Percentiles rank a stretch among this genome's conserved stretches.
These are phyloP conservation scores for Datura wrightii DNA, from an alignment of 257 asterid genomes.

Conservation along the genomic window DNA sequence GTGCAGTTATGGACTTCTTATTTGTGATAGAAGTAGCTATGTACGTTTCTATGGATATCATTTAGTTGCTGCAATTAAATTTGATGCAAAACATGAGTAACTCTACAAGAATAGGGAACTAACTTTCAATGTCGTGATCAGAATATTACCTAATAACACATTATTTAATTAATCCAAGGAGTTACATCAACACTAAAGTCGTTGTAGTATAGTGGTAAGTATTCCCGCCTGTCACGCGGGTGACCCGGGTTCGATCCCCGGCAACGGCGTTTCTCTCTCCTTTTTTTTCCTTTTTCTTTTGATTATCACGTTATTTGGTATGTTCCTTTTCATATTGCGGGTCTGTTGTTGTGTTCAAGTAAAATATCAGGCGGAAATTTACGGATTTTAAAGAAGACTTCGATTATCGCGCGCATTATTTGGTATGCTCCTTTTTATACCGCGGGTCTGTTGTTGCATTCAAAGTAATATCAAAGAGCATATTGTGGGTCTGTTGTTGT, in stretches of 20 bases:
- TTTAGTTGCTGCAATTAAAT: not conserved
- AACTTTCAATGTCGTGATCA: not conserved
- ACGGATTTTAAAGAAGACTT: too few relatives aligned
- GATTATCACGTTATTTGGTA: too few relatives aligned
- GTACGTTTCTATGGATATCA: not conserved
- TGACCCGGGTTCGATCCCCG: slow-evolving; percentile 99
- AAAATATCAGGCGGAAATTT: too few relatives aligned
- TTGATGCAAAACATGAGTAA: not conserved
- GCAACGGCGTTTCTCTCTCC: slow-evolving; percentile 63
- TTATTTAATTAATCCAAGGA: not conserved
- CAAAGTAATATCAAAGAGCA: too few relatives aligned
- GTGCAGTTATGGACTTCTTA: not conserved
- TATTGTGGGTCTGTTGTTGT: too few relatives aligned
- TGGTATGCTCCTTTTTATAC: too few relatives aligned
- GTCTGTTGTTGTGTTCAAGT: too few relatives aligned
- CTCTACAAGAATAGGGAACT: not conserved
- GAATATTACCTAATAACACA: not conserved
- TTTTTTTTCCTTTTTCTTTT: too few relatives aligned
- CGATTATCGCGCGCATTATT: too few relatives aligned
- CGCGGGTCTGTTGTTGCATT: too few relatives aligned
- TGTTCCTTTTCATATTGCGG: too few relatives aligned
- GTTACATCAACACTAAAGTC: slow-evolving; percentile 29
- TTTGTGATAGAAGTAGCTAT: not conserved
- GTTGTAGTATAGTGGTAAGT: slow-evolving; percentile 99
- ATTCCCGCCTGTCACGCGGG: slow-evolving; percentile 99